These are phyloP conservation scores for Lyophyllum atratum DNA, from an alignment of 768 basidiomycete genomes.

Conservation along the genomic window DNA sequence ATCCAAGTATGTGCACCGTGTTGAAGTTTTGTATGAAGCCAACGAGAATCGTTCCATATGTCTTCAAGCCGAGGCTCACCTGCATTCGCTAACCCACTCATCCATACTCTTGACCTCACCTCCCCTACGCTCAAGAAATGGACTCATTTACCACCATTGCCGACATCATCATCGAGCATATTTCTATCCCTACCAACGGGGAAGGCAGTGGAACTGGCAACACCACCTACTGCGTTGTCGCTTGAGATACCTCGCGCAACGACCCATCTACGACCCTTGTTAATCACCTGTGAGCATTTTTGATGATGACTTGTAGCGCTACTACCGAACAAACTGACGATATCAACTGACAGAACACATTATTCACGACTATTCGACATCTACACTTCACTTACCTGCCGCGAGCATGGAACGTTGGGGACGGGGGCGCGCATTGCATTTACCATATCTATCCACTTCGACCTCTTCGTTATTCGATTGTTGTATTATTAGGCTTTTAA, in stretches of 20 bases:
- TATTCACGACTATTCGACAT: too few relatives aligned
- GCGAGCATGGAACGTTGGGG: too few relatives aligned
- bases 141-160: neutral
- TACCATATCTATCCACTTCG: too few relatives aligned
- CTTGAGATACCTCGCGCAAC: conserved; percentile 2
- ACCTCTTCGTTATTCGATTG: too few relatives aligned
- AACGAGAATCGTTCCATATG: neutral
- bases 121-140: neutral
- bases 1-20: neutral
- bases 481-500: too few relatives aligned
- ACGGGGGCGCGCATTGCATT: too few relatives aligned
- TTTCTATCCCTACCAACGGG: neutral
- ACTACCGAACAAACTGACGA: too few relatives aligned
- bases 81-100: neutral
- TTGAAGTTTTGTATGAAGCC: neutral
- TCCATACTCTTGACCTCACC: neutral
- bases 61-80: neutral
- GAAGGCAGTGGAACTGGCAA: neutral
- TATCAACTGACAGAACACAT: too few relatives aligned
- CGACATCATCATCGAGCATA: neutral
- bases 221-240: conserved; percentile 4
- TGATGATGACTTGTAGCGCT: neutral
- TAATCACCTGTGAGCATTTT: too few relatives aligned
- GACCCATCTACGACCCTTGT: neutral
- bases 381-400: too few relatives aligned